Evolutionary conservation across 1,284 basidiomycete genomes (phyloP), one percentile per base, ranked within the genome.

Genomic region (Golubevia pallescens): DNA sequence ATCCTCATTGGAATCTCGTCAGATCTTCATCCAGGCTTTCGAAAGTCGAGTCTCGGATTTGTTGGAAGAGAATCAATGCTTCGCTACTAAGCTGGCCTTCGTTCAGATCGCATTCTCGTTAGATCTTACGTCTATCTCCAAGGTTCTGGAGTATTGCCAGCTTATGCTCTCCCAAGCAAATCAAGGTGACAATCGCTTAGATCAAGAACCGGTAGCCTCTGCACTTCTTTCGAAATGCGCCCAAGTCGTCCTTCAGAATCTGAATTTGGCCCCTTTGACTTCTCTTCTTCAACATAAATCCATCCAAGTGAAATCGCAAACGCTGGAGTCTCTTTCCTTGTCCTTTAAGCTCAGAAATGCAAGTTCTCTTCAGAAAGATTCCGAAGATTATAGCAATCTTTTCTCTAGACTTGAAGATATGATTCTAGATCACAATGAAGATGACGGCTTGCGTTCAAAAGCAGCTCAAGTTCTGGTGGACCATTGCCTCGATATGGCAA

Each of bases 71-170:
- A 77, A 79, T 28, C 23, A 38, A 7, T 79, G 78, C 32, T 63
- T 66, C 2, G 65, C 71, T 24, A 80, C 79, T 4, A 61, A 72
- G 34, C 65, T 73, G 3, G 68, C 73, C 13, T 81, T 65, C 53
- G 60, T 81, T 1, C 70, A 73, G 42, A 48, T 48, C 8, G 42
- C 42, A 13, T 16, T 13, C 8, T 48, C 16, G 16, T 48, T 48
- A 10, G 16, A 16, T 16, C 8, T 48, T 48, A 16, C 8, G 16
- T 16, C 8, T 48, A 16, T 10, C 8, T 48, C 42, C 16, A 13
- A 10, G 8, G 16, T 16, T 10, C 16, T 10, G 42, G 42, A 10
- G 10, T 48, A 48, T 16, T 48, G 42, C 42, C 8, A 48, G 42
- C 8, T 13, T 48, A 10, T 48, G 10, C 13, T 48, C 13, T 10